Evolutionary conservation across 2,329 filamentous ascomycete species (phyloP).

Genomic region (Apiospora rasikravindrae): DNA sequence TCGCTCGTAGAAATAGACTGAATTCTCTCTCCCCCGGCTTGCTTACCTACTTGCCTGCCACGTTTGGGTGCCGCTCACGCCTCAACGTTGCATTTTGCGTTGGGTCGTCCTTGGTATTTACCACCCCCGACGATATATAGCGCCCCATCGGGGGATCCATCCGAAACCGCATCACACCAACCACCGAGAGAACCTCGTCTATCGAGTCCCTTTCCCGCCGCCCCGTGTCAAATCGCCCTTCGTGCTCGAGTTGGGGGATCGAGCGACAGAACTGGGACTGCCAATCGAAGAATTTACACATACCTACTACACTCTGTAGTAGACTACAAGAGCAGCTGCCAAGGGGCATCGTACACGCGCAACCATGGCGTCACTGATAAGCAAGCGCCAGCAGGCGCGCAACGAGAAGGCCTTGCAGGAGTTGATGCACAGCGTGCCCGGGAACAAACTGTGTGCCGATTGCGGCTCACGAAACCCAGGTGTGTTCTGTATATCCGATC

Average conservation of each 20-base stretch:
- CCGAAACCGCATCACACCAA: slow-evolving; percentile 3
- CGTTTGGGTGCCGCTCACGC: slow-evolving; percentile 3
- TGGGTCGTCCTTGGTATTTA: slow-evolving; percentile 3
- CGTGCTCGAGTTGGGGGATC: background rate
- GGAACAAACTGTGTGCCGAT: slow-evolving; percentile 94
- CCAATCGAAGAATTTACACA: background rate
- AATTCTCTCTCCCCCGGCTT: background rate
- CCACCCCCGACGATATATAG: slow-evolving; percentile 6
- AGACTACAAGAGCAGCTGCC: background rate
- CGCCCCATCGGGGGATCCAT: slow-evolving; percentile 16
- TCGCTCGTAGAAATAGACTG: background rate
- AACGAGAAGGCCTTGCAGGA: slow-evolving; percentile 94
- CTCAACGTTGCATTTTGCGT: slow-evolving; percentile 10
- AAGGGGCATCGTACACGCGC: slow-evolving; percentile 18
- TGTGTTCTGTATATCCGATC: slow-evolving; percentile 49
- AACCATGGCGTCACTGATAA: slow-evolving; percentile 74
- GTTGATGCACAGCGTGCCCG: slow-evolving; percentile 79
- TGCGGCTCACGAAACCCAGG: slow-evolving; percentile 91
- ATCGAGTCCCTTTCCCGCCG: background rate
- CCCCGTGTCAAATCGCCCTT: background rate
- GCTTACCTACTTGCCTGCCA: slow-evolving; percentile 2
- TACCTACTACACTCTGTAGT: background rate
- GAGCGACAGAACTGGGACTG: background rate
- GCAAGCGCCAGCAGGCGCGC: slow-evolving; percentile 96
- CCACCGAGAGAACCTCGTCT: background rate